Base-by-base conservation (phyloP, 352 stramenopile species). In the Globisporangium cystogenes region DNA sequence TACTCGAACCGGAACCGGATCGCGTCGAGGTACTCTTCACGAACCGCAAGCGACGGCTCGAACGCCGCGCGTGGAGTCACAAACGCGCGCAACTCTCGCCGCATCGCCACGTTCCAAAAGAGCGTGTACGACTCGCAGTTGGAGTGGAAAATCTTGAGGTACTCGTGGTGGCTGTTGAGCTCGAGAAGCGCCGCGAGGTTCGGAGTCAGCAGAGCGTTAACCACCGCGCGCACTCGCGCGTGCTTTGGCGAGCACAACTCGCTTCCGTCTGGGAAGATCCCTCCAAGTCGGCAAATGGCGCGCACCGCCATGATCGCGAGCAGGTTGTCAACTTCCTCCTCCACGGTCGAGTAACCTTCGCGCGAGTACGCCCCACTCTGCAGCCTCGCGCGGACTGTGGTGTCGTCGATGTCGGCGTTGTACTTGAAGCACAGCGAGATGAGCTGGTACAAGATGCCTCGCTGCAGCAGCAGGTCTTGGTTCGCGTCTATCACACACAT, bases 71-170 rank as follows among this genome's bases (percentile, higher is more conserved):
- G 68, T 12, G 76, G 75, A 5, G 45, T 55, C 27, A 93, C 51
- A 43, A 90, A 90, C 21, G 57, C 60, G 3, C 76, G 37, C 48
- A 84, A 51, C 36, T 93, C 83, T 51, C 72, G 51, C 3, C 85
- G 82, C 79, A 95, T 90, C 14, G 70, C 54, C n/a, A 62, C 52
- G 39, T 85, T 92, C 85, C 85, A 95, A 55, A 80, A 82, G n/a
- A 95, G 44, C 11, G 76, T 90, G 51, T 91, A 89, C 7, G 81
- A 90, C 51, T 85, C 71, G 29, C 76, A 92, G 40, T 95, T 76
- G 29, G 70, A 59, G 43, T 93, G 82, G 36, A 82, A 90, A 11
- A 93, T 66, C 57, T 89, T 90, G 37, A 95, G 60, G 41, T 92
- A 95, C 53, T 93, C 83, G 53, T 90, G 73, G 37, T 89, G 80